A percentile compares a stretch with the other conserved stretches of the same genome.
phyloP scores from a whole-genome alignment of 805 yeast species.

The Zygoascus ofunaensis region DNA sequence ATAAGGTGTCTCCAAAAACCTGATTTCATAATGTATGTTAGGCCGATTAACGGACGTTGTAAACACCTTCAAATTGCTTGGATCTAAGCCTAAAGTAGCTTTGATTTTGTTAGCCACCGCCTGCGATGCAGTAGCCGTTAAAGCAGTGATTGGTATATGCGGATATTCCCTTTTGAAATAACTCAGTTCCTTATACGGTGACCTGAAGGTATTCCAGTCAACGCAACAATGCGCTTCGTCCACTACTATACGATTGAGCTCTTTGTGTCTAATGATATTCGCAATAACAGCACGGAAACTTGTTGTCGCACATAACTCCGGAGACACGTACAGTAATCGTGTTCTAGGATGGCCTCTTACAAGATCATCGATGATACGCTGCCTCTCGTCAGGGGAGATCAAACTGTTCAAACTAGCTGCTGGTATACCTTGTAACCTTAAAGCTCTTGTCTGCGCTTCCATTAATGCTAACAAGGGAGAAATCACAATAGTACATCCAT shows the following conservation, averaged over 20 bases:
- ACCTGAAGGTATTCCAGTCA: conserved; percentile 97
- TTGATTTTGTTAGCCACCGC: conserved; percentile 79
- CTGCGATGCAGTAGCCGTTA: conserved; percentile 94
- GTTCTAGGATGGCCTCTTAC: conserved; percentile 49
- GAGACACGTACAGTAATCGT: conserved; percentile 73
- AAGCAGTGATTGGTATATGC: conserved; percentile 82
- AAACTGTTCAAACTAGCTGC: conserved; percentile 87
- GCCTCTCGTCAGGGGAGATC: conserved; percentile 53
- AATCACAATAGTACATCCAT: conserved; percentile 82
- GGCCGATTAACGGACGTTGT: conserved; percentile 76
- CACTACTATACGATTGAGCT: conserved; percentile 77
- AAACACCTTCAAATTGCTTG: conserved; percentile 59
- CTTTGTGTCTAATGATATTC: conserved; percentile 43
- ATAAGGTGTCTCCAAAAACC: conserved; percentile 43
- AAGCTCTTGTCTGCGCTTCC: conserved; percentile 93
- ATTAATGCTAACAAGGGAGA: conserved; percentile 92
- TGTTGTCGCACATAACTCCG: conserved; percentile 72
- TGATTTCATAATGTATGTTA: conserved; percentile 71
- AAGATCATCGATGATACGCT: conserved; percentile 51
- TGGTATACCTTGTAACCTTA: conserved; percentile 52
- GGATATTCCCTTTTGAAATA: conserved; percentile 68
- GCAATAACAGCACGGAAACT: conserved; percentile 57
- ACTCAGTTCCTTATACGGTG: conserved; percentile 79
- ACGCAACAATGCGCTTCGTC: conserved; percentile 99
- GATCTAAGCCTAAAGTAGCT: conserved; percentile 51